Conservation (phyloP, 495 filamentous ascomycete genomes). For the Aspergillus conjunctus region DNA sequence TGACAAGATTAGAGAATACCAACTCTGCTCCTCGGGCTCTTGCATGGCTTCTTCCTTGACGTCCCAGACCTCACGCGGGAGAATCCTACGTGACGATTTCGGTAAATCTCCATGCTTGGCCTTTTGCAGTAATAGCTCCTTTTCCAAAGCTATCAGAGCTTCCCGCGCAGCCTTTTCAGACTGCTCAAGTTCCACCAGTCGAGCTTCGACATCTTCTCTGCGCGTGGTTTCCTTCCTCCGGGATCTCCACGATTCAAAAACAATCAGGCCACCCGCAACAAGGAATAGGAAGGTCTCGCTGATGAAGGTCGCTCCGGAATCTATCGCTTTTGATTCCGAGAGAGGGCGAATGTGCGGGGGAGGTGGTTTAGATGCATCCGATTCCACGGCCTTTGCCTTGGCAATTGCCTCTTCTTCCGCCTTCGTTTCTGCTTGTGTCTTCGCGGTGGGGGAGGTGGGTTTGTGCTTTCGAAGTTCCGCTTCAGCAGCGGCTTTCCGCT, state of each 20-base stretch:
- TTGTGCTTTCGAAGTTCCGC: slow-evolving; percentile 59
- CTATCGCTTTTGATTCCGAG: slow-evolving; percentile 90
- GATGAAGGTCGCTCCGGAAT: slow-evolving; percentile 92
- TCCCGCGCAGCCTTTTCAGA: slow-evolving; percentile 58
- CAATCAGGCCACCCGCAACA: slow-evolving; percentile 75
- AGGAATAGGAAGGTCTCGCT: slow-evolving; percentile 86
- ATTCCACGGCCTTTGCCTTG: slow-evolving; percentile 52
- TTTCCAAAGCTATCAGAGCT: slow-evolving; percentile 67
- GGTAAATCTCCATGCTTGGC: slow-evolving; percentile 40
- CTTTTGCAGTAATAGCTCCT: slow-evolving; percentile 63
- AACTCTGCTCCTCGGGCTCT: slow-evolving; percentile 35
- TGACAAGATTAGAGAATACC: slow-evolving; percentile 39
- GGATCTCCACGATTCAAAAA: slow-evolving; percentile 78
- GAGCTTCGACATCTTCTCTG: slow-evolving; percentile 72
- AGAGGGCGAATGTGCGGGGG: slow-evolving; percentile 70
- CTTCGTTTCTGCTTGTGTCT: slow-evolving; percentile 71
- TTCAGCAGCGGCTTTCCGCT: slow-evolving; percentile 52
- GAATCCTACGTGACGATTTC: slow-evolving; percentile 37
- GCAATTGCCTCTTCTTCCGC: slow-evolving; percentile 59
- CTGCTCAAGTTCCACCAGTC: slow-evolving; percentile 66
- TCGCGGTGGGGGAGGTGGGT: slow-evolving; percentile 74
- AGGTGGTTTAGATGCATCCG: slow-evolving; percentile 48
- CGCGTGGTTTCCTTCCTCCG: slow-evolving; percentile 75
- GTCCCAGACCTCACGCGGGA: slow-evolving; percentile 52
- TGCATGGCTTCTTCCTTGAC: slow-evolving; percentile 23